Conservation (phyloP, 1,284 basidiomycete species). For the Clitocybe nebularis region DNA sequence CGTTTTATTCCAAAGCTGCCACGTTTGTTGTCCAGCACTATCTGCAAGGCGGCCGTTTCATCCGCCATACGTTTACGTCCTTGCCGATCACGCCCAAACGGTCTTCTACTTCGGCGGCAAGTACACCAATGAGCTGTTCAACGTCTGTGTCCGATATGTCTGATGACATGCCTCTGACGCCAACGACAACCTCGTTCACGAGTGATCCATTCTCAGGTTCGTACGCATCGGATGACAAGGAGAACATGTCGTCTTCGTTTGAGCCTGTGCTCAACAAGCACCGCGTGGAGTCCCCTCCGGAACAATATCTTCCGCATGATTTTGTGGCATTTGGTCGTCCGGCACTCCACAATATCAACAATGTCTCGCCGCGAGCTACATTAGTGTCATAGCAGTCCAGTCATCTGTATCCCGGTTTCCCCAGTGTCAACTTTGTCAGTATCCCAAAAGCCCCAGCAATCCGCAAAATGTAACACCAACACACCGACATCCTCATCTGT, state of each 20-base stretch:
- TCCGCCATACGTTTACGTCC: constrained; percentile 42
- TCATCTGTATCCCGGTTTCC: constrained; percentile 31
- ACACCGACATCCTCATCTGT: constrained; percentile 55
- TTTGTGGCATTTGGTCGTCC: constrained; percentile 71
- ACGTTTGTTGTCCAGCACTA: constrained; percentile 92
- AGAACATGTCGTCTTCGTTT: constrained; percentile 66
- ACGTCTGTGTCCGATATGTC: constrained; percentile 71
- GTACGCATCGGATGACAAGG: constrained; percentile 69
- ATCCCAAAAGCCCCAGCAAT: constrained; percentile 38
- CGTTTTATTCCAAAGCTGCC: constrained; percentile 92
- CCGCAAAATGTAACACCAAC: constrained; percentile 80
- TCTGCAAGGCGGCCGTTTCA: constrained; percentile 70
- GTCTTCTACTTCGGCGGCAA: constrained; percentile 49
- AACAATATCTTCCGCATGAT: constrained; percentile 76
- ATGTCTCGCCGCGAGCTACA: constrained; percentile 50
- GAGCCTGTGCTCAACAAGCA: constrained; percentile 71
- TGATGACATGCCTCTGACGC: constrained; percentile 78
- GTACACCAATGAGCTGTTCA: constrained; percentile 70
- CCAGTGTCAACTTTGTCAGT: constrained; percentile 28
- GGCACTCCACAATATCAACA: constrained; percentile 62
- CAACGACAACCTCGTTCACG: constrained; percentile 61
- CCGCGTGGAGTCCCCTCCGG: constrained; percentile 58
- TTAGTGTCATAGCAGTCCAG: constrained; percentile 52
- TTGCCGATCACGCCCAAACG: constrained; percentile 73
- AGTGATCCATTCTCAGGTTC: constrained; percentile 54